Evolutionary conservation across 352 stramenopile species (phyloP).

Genomic region (Pythium biforme): DNA sequence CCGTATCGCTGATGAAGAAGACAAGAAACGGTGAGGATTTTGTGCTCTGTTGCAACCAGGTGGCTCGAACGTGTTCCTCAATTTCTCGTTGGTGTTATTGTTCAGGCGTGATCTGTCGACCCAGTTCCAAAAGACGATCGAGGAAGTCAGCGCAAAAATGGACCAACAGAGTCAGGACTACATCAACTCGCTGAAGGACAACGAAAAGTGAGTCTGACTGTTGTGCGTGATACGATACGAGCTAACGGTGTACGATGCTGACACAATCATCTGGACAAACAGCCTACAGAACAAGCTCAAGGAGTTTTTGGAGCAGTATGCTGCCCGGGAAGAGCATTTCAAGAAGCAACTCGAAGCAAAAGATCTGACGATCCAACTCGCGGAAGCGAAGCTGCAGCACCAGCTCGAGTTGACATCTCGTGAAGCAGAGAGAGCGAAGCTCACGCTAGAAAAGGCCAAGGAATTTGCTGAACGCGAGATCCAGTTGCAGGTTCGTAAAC

Average conservation of each 20-base stretch:
- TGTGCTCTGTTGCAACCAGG: neutral
- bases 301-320: conserved; percentile 79
- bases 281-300: conserved; percentile 86
- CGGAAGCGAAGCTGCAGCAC: conserved; percentile 78
- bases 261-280: neutral
- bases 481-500: conserved; percentile 54
- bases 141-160: conserved; percentile 89
- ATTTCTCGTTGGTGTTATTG: neutral
- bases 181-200: conserved; percentile 79
- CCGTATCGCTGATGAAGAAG: conserved; percentile 82
- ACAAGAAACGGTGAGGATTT: conserved; percentile 51
- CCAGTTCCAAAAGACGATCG: conserved; percentile 86
- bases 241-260: neutral
- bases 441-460: conserved; percentile 83
- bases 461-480: conserved; percentile 77
- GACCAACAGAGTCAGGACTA: conserved; percentile 85
- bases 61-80: neutral
- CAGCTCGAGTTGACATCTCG: conserved; percentile 71
- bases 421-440: conserved; percentile 63
- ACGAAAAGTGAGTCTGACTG: conserved; percentile 54
- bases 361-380: conserved; percentile 74
- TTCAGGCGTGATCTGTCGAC: conserved; percentile 62
- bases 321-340: conserved; percentile 80
- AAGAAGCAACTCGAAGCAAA: conserved; percentile 82
- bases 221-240: no score